Percentiles rank a stretch among this genome's conserved stretches.
phyloP scores from a whole-genome alignment of 1,284 basidiomycete species.

The Sanghuangporus weigelae region DNA sequence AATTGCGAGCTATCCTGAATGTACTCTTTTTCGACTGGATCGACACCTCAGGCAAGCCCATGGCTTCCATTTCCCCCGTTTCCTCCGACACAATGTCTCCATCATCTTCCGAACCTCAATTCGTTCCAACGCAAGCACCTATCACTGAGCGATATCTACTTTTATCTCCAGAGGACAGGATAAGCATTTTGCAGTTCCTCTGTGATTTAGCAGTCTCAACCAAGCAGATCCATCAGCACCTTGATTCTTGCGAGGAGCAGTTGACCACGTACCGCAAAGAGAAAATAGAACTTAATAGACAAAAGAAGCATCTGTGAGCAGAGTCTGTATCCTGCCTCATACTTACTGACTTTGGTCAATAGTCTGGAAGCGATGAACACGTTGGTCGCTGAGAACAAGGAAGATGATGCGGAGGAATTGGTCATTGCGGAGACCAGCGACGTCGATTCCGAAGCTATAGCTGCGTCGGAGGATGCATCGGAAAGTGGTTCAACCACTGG shows the following conservation, averaged over 20 bases:
- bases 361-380: slow-evolving; percentile 71
- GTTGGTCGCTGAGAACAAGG: slow-evolving; percentile 58
- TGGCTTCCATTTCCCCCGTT: slow-evolving; percentile 23
- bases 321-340: slow-evolving; percentile 5
- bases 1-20: slow-evolving; percentile 69
- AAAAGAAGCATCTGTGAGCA: slow-evolving; percentile 81
- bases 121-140: slow-evolving; percentile 39
- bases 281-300: slow-evolving; percentile 89
- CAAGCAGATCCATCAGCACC: slow-evolving; percentile 79
- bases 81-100: slow-evolving; percentile 32
- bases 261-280: slow-evolving; percentile 93
- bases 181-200: slow-evolving; percentile 84
- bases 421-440: slow-evolving; percentile 58
- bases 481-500: slow-evolving; percentile 40
- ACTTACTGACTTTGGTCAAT: slow-evolving; percentile 4
- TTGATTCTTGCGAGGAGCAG: slow-evolving; percentile 87
- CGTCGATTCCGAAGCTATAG: slow-evolving; percentile 36
- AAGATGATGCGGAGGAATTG: slow-evolving; percentile 29
- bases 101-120: slow-evolving; percentile 33
- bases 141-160: slow-evolving; percentile 71
- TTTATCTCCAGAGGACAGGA: slow-evolving; percentile 73
- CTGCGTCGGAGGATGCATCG: slow-evolving; percentile 46
- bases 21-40: slow-evolving; percentile 70
- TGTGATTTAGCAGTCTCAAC: slow-evolving; percentile 88
- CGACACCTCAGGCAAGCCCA: slow-evolving; percentile 7